Base-by-base conservation (phyloP, 2,329 filamentous ascomycete species). In the Scleromitrula shiraiana region DNA sequence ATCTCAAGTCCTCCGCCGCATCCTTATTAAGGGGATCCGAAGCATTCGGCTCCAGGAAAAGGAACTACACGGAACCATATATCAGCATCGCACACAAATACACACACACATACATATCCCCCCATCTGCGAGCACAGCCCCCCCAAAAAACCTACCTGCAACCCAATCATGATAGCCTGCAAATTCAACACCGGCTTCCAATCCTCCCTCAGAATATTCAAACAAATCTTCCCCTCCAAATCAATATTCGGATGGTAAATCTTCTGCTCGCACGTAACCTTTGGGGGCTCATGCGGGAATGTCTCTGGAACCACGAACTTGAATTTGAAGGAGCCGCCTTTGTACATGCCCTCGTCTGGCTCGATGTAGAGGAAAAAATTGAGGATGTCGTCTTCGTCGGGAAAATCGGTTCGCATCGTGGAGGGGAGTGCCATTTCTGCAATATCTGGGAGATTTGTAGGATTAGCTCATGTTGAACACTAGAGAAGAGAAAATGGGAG, bases 181-280 rank as follows among this genome's bases (percentile, higher is more conserved):
- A 98, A 68, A 67, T 97, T 97, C 64, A 98, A 71, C 37, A 98
- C 93, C 0, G 93, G 93, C 74, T 97, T 98, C 93, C 93, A 98
- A 71, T 98, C 93, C 71, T 98, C 93, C 53, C 93, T 76, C 62
- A 98, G 69, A 61, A 98, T 98, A 67, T 98, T 98, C 63, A 98
- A 71, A 72, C 93, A 98, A 54, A 98, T 90, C 65, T 98, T 98
- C 59, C 93, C 93, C 66, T 97, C 88, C 33, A 95, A 77, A 64
- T 98, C 93, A 65, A 98, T 98, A 68, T 98, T 98, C 5, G 93
- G 93, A 66, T 98, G 93, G 71, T 98, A 98, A 61, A 98, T 97
- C 75, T 95, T 97, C 70, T 98, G 88, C 59, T 83, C 85, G 71
- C 93, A 97, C 64, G 87, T 93, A 59, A 98, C 93, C 70, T 97